Evolutionary conservation across 345 rosid genomes (phyloP), one percentile per base, ranked within the genome.

Genomic region (Microcos paniculata): DNA sequence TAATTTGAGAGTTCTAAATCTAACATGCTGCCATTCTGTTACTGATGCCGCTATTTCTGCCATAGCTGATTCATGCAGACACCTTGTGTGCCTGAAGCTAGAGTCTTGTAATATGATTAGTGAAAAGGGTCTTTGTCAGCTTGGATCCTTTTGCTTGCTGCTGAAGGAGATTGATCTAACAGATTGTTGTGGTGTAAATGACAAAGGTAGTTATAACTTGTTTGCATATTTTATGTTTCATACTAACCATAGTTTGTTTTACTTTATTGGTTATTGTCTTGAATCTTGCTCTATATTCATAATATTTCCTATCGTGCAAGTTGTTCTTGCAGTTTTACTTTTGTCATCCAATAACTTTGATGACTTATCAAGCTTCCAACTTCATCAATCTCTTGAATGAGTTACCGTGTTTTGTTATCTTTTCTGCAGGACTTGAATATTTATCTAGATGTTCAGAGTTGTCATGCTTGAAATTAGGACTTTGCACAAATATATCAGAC

Each of bases 101-200:
- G 99, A 95, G 85, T 86, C 97, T 58, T 95, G 99, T 82, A 82
- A 83, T 85, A 79, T 84, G 91, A 87, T 95, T 82, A 88, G 97
- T 0, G 96, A 93, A 67, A 93, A 85, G 85, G 85, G 97, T 84
- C 90, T 95, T 71, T 81, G 82, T 56, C 85, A 84, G 69, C 86
- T 95, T 15, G 97, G 97, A 73, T 85, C 83, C 4, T 78, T 38
- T 85, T 91, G 93, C 71, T 73, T 67, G 72, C 81, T 61, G 53
- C 93, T 95, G 46, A 82, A 88, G 83, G 98, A 93, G 80, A 86
- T 95, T 70, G 99, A 95, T 84, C 93, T 95, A 71, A 95, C 99
- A 0, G 99, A 95, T 63, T 93, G 98, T 78, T 67, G 62, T 35
- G 86, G 92, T 6, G 80, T 91, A 75, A 91, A 87, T 62, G 98